Evolutionary conservation across 2,329 filamentous ascomycete genomes (phyloP).

Genomic region (Fusarium clavum): DNA sequence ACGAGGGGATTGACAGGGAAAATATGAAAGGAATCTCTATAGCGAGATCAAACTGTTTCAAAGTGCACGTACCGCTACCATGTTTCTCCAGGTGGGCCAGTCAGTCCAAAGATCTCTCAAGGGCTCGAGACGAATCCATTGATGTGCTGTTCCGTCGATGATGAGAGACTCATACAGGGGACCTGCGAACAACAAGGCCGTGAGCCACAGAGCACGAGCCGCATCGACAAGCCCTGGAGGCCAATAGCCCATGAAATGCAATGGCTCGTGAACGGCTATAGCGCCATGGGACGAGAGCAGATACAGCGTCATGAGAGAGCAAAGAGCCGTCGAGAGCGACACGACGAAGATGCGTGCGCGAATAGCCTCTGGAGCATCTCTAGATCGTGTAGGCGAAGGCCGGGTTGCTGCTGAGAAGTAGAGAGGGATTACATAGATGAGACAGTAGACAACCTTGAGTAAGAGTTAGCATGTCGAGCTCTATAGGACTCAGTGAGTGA

Average conservation of each 20-base stretch:
- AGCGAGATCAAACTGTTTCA: conserved; percentile 19
- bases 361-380: conserved; percentile 92
- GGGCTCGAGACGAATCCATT: conserved; percentile 68
- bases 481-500: background rate
- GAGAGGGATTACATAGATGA: conserved; percentile 90
- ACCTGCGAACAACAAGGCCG: conserved; percentile 81
- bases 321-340: conserved; percentile 76
- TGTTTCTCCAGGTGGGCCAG: conserved; percentile 88
- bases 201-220: conserved; percentile 73
- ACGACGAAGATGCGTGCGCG: conserved; percentile 86
- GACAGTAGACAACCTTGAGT: conserved; percentile 76
- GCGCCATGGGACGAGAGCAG: conserved; percentile 68
- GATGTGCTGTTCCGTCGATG: conserved; percentile 76
- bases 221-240: conserved; percentile 76
- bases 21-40: conserved; percentile 28
- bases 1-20: conserved; percentile 24
- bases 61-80: conserved; percentile 74
- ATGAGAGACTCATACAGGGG: conserved; percentile 85
- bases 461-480: conserved; percentile 11
- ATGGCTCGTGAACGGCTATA: conserved; percentile 59
- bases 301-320: conserved; percentile 71
- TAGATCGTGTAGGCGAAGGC: conserved; percentile 80
- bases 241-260: conserved; percentile 84
- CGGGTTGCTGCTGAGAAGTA: conserved; percentile 85
- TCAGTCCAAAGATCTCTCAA: conserved; percentile 72